phyloP scores from a whole-genome alignment of 2,329 filamentous ascomycete genomes.

The Aurifilum marmelostoma region DNA sequence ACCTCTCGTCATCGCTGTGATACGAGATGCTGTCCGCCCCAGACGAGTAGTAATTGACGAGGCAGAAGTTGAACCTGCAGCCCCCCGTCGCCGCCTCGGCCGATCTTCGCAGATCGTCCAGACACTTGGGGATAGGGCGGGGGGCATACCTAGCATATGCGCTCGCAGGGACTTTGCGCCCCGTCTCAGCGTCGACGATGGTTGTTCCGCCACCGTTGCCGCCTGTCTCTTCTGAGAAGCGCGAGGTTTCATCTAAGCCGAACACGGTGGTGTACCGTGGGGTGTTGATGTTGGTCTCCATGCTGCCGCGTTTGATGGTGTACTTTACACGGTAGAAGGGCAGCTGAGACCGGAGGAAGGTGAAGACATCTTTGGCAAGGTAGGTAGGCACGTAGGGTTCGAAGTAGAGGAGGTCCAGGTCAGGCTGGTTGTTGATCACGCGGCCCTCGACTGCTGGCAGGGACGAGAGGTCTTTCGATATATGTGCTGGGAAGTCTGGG shows the following conservation, averaged over 20 bases:
- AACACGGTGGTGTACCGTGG: constrained; percentile 62
- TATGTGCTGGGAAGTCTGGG: constrained; percentile 43
- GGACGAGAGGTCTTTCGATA: constrained; percentile 45
- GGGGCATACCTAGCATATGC: constrained; percentile 60
- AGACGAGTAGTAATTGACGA: constrained; percentile 83
- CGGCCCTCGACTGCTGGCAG: constrained; percentile 57
- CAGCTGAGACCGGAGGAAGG: constrained; percentile 70
- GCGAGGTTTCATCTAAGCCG: constrained; percentile 64
- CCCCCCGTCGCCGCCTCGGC: constrained; percentile 68
- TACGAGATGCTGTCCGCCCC: constrained; percentile 78
- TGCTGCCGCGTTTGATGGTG: constrained; percentile 67
- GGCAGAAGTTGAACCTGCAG: constrained; percentile 75
- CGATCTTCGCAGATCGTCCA: constrained; percentile 63
- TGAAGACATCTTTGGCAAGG: constrained; percentile 63
- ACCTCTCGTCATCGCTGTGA: constrained; percentile 80
- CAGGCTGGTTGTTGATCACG: constrained; percentile 66
- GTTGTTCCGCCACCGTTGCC: constrained; percentile 40
- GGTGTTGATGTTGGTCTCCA: constrained; percentile 63
- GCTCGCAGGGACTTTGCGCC: constrained; percentile 51
- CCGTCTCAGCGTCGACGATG: constrained; percentile 49
- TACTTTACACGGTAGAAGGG: constrained; percentile 79
- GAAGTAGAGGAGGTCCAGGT: constrained; percentile 76
- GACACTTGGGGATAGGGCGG: constrained; percentile 71
- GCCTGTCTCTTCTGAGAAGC: constrained; percentile 49
- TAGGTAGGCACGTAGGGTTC: constrained; percentile 69